Evolutionary conservation across 2,329 filamentous ascomycete species (phyloP).

Genomic region (Botryotinia globosa): DNA sequence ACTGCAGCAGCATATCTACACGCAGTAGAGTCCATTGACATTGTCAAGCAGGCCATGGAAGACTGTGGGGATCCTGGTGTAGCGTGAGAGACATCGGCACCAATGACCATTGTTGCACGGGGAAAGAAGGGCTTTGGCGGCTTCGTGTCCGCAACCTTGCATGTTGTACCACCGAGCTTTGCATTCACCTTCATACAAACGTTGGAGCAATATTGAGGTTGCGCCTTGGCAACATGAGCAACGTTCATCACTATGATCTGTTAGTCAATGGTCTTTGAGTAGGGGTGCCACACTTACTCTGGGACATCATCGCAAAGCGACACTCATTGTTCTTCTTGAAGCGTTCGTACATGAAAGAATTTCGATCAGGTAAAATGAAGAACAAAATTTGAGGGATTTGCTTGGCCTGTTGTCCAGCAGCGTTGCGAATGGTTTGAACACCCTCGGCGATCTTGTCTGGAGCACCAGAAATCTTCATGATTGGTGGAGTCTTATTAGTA

Average conservation of each 20-base stretch:
- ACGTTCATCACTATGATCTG: slow-evolving; percentile 60
- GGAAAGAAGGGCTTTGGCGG: slow-evolving; percentile 42
- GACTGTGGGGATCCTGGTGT: slow-evolving; percentile 62
- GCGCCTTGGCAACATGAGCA: slow-evolving; percentile 64
- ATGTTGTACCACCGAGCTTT: slow-evolving; percentile 84
- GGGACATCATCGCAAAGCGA: slow-evolving; percentile 77
- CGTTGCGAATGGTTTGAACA: slow-evolving; percentile 23
- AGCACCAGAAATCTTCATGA: slow-evolving; percentile 31
- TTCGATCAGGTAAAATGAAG: slow-evolving; percentile 71
- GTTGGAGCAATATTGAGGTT: slow-evolving; percentile 86
- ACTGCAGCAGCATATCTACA: slow-evolving; percentile 76
- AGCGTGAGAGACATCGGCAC: slow-evolving; percentile 86
- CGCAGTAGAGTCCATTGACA: slow-evolving; percentile 69
- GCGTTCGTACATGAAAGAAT: slow-evolving; percentile 70
- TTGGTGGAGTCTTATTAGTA: slow-evolving; percentile 45
- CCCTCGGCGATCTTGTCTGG: slow-evolving; percentile 23
- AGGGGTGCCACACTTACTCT: slow-evolving; percentile 44
- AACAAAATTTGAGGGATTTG: slow-evolving; percentile 69
- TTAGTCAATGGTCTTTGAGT: neutral
- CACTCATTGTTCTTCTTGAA: slow-evolving; percentile 90
- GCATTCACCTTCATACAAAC: slow-evolving; percentile 96
- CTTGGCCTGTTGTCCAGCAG: slow-evolving; percentile 26
- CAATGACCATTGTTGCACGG: slow-evolving; percentile 71
- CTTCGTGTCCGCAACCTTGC: slow-evolving; percentile 34
- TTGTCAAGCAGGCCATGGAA: slow-evolving; percentile 85